Conservation (phyloP, 768 basidiomycete species). For the Phanerodontia chrysosporium region DNA sequence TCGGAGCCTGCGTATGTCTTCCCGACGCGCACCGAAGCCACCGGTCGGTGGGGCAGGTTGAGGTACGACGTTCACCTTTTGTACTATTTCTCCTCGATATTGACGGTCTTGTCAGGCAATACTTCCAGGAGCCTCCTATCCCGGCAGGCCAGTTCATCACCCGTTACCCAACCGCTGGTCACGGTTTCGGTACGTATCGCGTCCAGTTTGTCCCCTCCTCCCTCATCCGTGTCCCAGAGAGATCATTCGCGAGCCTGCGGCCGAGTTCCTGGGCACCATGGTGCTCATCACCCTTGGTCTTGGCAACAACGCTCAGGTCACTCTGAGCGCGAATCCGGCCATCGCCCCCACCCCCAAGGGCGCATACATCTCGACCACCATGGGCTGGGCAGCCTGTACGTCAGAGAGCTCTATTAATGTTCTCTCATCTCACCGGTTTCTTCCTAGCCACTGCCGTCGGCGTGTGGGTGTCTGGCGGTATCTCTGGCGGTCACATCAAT, state of each 20-base stretch:
- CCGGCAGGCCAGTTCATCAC: slow-evolving; percentile 2
- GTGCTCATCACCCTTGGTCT: slow-evolving; percentile 8
- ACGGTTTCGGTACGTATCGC: background rate
- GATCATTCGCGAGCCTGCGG: slow-evolving; percentile 51
- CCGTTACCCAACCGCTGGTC: slow-evolving; percentile 9
- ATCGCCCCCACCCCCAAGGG: background rate
- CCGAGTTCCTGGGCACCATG: slow-evolving; percentile 23
- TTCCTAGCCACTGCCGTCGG: slow-evolving; percentile 47
- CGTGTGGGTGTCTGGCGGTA: slow-evolving; percentile 60
- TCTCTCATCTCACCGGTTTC: slow-evolving; percentile 25
- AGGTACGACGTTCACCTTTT: background rate
- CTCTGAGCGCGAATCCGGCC: background rate
- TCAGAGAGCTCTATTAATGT: too few species aligned
- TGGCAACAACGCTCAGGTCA: slow-evolving; percentile 5
- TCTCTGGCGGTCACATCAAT: slow-evolving; percentile 65
- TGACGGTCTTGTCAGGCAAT: background rate
- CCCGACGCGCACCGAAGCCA: background rate
- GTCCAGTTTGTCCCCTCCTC: background rate
- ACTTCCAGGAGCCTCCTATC: slow-evolving; percentile 1
- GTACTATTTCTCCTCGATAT: background rate
- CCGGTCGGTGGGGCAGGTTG: background rate
- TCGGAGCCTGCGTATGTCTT: background rate
- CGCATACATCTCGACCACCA: slow-evolving; percentile 41
- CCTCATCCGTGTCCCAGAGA: slow-evolving; percentile 26
- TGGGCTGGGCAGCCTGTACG: slow-evolving; percentile 52